phyloP scores from a whole-genome alignment of 225 moss, liverwort and hornwort genomes.

The Straminergon stramineum region DNA sequence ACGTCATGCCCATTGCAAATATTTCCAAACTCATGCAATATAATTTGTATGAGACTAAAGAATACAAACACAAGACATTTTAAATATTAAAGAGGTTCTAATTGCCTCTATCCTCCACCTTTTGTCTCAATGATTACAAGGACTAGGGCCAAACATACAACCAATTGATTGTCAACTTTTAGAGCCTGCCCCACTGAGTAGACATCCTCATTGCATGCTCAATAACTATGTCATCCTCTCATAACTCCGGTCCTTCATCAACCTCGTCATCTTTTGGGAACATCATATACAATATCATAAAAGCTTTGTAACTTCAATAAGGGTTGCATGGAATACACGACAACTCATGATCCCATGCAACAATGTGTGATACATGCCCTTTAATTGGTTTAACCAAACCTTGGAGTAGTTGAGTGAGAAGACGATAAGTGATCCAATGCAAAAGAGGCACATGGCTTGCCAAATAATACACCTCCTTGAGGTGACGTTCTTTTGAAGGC shows the following conservation, averaged over 20 bases:
- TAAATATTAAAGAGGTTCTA: accelerated
- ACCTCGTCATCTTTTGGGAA: accelerated
- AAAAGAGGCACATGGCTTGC: accelerated
- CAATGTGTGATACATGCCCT: too few relatives aligned
- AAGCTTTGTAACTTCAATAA: too few relatives aligned
- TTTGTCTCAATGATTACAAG: not conserved
- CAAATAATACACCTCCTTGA: not conserved
- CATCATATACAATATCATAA: not conserved
- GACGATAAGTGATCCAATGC: accelerated
- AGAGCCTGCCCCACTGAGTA: accelerated
- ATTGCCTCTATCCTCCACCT: accelerated
- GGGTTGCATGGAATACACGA: too few relatives aligned
- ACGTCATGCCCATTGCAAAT: accelerated
- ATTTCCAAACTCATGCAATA: not conserved
- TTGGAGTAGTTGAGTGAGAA: too few relatives aligned
- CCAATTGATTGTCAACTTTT: too few relatives aligned
- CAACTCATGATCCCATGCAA: too few relatives aligned
- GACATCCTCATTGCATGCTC: too few relatives aligned
- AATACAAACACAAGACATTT: not conserved
- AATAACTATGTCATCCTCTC: too few relatives aligned
- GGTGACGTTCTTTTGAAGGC: accelerated
- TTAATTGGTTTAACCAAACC: too few relatives aligned
- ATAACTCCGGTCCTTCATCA: accelerated
- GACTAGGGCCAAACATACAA: too few relatives aligned
- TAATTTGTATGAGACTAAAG: not conserved